These are phyloP conservation scores for Quercus lobata DNA, from an alignment of 331 rosid species.

Conservation along the genomic window DNA sequence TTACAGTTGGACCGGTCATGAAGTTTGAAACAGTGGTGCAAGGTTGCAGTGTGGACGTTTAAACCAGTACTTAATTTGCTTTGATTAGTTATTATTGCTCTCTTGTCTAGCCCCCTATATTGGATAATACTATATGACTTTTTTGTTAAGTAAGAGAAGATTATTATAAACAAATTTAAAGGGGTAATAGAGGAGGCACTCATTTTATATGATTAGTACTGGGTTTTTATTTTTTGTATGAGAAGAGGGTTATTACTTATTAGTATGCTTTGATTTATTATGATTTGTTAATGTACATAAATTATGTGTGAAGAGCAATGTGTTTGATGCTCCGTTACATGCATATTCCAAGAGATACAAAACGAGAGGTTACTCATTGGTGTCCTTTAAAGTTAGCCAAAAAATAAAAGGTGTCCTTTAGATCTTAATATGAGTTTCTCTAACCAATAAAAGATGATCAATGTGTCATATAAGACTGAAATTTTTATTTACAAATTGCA, in stretches of 20 bases:
- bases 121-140: background rate
- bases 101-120: background rate
- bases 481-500: too few relatives aligned
- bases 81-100: background rate
- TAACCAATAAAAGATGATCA: too few relatives aligned
- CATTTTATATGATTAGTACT: background rate
- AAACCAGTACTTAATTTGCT: slow-evolving; percentile 6
- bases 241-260: too few relatives aligned
- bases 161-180: background rate
- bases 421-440: too few relatives aligned
- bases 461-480: too few relatives aligned
- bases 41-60: slow-evolving; percentile 59
- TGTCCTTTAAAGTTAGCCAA: too few relatives aligned
- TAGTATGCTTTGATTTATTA: background rate
- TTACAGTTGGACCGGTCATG: slow-evolving; percentile 26
- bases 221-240: background rate
- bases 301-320: background rate
- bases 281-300: background rate
- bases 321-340: too few relatives aligned
- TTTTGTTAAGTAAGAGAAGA: background rate
- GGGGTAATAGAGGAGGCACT: background rate
- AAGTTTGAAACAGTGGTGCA: slow-evolving; percentile 46
- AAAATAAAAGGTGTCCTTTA: too few relatives aligned
- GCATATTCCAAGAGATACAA: too few relatives aligned
- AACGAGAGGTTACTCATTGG: too few relatives aligned